phyloP scores from a whole-genome alignment of 2,329 filamentous ascomycete genomes.

The Dothideomycetidae sp. region DNA sequence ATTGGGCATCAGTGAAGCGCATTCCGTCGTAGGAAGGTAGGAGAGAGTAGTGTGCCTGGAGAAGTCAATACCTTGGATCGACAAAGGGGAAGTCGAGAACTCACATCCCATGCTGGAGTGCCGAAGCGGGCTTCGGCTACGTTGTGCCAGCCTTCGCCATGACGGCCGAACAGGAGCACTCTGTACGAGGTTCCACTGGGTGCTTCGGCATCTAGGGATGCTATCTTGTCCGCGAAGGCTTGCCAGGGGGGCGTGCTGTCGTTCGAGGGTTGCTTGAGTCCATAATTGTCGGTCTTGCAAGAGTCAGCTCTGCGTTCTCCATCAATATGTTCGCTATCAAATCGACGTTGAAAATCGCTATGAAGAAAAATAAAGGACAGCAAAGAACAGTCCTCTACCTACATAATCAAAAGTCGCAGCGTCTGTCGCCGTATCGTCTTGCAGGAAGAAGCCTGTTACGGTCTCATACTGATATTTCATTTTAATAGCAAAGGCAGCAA shows the following conservation, averaged over 20 bases:
- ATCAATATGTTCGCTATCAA: too few species aligned
- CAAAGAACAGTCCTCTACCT: too few species aligned
- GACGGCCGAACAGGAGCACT: conserved; percentile 13
- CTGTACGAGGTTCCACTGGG: conserved; percentile 33
- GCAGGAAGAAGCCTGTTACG: conserved; percentile 43
- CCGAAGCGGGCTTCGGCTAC: conserved; percentile 14
- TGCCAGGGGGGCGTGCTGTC: conserved; percentile 23
- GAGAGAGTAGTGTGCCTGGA: conserved; percentile 40
- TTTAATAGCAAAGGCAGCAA: too few species aligned
- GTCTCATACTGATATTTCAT: conserved; percentile 17
- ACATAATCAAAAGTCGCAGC: conserved; percentile 50
- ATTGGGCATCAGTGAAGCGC: conserved; percentile 44
- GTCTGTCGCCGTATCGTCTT: conserved; percentile 45
- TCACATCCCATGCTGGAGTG: conserved; percentile 14
- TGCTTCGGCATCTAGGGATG: conserved; percentile 27
- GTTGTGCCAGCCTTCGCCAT: conserved; percentile 15
- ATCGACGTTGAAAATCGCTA: too few species aligned
- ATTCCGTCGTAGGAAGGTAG: conserved; percentile 45
- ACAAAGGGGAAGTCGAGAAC: conserved; percentile 1
- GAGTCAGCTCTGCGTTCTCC: too few species aligned
- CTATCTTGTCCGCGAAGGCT: neutral
- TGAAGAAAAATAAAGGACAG: too few species aligned
- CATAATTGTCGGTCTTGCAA: conserved; percentile 44
- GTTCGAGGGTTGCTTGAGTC: conserved; percentile 46
- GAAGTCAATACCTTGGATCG: neutral